A percentile compares a stretch with the other conserved stretches of the same genome.
phyloP scores from a whole-genome alignment of 768 basidiomycete species.

The Amanita rimosa region DNA sequence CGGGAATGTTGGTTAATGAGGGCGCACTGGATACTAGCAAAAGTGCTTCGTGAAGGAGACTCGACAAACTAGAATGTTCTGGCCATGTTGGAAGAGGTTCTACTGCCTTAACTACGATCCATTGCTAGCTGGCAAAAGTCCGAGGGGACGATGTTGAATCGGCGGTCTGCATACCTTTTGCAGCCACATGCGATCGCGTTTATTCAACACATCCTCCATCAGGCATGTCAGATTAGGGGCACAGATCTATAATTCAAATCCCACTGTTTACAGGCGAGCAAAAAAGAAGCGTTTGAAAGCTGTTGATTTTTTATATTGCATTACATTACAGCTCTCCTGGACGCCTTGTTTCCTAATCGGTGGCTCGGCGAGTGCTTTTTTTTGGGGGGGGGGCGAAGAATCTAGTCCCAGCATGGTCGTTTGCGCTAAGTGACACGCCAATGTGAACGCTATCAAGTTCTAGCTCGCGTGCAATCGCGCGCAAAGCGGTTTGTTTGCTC shows the following conservation, averaged over 20 bases:
- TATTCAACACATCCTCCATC: neutral
- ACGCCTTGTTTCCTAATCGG: neutral
- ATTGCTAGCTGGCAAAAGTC: neutral
- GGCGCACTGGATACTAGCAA: no score
- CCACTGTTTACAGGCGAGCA: neutral
- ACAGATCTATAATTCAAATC: neutral
- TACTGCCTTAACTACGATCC: neutral
- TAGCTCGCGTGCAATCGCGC: neutral
- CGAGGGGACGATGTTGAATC: neutral
- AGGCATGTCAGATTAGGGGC: conserved; percentile 5
- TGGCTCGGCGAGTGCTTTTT: neutral
- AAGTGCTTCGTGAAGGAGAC: no score
- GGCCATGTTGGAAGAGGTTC: neutral
- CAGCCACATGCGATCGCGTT: neutral
- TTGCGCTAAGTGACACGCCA: neutral
- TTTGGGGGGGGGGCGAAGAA: no score
- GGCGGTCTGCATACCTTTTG: neutral
- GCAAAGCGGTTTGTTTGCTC: neutral
- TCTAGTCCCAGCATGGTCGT: neutral
- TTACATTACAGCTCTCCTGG: neutral
- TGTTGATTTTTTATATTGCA: neutral
- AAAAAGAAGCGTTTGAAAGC: neutral
- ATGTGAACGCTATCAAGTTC: neutral
- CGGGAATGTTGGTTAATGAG: no score
- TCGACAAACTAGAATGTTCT: neutral